Evolutionary conservation across 228 moss, liverwort and hornwort species (phyloP).

Genomic region (Sphagnum magellanicum): DNA sequence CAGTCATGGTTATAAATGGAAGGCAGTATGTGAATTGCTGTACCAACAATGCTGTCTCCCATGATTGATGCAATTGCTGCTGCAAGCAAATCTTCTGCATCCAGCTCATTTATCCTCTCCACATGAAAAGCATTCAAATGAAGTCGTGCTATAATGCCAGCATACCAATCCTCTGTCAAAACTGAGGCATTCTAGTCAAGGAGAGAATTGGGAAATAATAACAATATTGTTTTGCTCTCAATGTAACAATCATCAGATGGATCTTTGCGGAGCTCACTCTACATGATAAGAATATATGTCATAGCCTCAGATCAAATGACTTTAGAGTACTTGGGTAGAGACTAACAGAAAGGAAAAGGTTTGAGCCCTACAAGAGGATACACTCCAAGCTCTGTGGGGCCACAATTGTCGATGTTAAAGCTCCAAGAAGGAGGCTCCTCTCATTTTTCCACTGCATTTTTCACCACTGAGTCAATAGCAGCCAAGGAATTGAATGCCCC

Average conservation of each 20-base stretch:
- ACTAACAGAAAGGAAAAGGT: neutral
- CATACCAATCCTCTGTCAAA: constrained; percentile 72
- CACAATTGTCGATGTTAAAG: constrained; percentile 24
- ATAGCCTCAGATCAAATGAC: too few species aligned
- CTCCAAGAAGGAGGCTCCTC: constrained; percentile 44
- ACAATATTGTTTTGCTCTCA: neutral
- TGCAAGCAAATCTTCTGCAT: constrained; percentile 34
- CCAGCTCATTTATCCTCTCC: constrained; percentile 48
- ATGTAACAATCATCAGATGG: neutral
- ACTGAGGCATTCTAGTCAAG: constrained; percentile 19
- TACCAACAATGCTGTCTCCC: constrained; percentile 59
- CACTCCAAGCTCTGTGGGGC: constrained; percentile 31
- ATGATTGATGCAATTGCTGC: constrained; percentile 52
- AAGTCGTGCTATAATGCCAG: constrained; percentile 63
- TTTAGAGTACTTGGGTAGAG: neutral
- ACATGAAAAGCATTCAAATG: constrained; percentile 68
- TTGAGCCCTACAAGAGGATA: constrained; percentile 29
- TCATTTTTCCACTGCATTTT: constrained; percentile 50
- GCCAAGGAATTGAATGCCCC: neutral
- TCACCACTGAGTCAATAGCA: neutral
- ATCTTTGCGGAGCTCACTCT: too few species aligned
- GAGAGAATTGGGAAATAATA: neutral
- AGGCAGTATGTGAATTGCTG: constrained; percentile 55
- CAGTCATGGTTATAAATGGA: constrained; percentile 79
- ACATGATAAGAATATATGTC: too few species aligned